A percentile compares a stretch with the other conserved stretches of the same genome.
These are phyloP conservation scores for Candida pseudocylindracea DNA, from an alignment of 1,139 yeast genomes.

Conservation along the genomic window DNA sequence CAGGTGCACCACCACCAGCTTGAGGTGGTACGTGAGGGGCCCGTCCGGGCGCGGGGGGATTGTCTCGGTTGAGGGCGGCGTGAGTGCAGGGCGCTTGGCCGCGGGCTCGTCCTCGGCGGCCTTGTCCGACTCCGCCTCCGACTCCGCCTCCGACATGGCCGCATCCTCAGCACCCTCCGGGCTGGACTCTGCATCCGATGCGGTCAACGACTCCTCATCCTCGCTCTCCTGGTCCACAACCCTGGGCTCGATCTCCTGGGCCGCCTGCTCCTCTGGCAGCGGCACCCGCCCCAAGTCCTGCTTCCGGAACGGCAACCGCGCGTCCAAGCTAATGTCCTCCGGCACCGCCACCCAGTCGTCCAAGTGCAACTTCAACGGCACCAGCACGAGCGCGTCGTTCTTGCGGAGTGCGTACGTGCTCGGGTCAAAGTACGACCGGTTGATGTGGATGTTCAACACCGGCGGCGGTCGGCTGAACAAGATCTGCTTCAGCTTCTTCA, in stretches of 20 bases:
- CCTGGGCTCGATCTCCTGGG: background rate
- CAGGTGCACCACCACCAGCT: conserved; percentile 75
- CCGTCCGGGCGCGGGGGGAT: conserved; percentile 5
- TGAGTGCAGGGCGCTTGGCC: background rate
- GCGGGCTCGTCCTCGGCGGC: conserved; percentile 2
- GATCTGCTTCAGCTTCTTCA: conserved; percentile 67
- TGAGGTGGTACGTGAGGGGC: conserved; percentile 37
- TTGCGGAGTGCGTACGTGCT: conserved; percentile 65
- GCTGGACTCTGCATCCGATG: background rate
- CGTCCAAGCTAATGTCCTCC: conserved; percentile 55
- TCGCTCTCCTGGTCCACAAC: background rate
- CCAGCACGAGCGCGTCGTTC: conserved; percentile 62
- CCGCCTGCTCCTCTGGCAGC: background rate
- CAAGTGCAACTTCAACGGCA: conserved; percentile 46
- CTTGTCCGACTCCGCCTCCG: conserved; percentile 1
- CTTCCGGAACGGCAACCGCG: conserved; percentile 49
- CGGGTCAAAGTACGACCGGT: conserved; percentile 83
- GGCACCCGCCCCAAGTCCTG: conserved; percentile 12
- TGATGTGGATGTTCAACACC: conserved; percentile 62
- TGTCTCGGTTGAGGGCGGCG: background rate
- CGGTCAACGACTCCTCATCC: background rate
- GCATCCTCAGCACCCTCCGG: conserved; percentile 1
- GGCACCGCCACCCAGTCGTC: conserved; percentile 51
- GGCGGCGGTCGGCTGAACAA: conserved; percentile 71
- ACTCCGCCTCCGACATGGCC: too few species aligned